Base-by-base conservation (phyloP, 176 grass and related monocot species). In the Paspalum vaginatum region DNA sequence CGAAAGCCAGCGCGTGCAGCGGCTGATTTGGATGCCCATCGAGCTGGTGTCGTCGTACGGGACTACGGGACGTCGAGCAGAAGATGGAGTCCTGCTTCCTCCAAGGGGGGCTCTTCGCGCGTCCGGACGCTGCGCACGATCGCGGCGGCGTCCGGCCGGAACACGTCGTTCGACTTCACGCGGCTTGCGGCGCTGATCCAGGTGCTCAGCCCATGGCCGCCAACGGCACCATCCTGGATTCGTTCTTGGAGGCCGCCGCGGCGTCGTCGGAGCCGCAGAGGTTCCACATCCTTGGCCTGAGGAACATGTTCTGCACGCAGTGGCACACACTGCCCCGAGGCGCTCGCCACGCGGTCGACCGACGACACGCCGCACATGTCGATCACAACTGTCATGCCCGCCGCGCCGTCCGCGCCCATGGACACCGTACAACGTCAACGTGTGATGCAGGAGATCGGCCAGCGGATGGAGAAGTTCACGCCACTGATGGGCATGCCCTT, bases 281-380 rank as follows among this genome's bases (percentile, higher is more conserved):
- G 82, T 81, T 99, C 26, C 97, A 99, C 80, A 99, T 99, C 87
- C 93, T 99, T 40, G 97, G 96, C 79, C 89, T 99, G 0, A 99
- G 97, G 82, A 99, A 91, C 71, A 96, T 93, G 22, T 99, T 99
- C 82, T 99, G 97, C 86, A 99, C 97, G 61, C 97, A 99, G 91
- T 99, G 97, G 97, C 97, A 93, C 8, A 99, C 97, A 93, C 85
- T 96, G 89, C 70, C 92, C 96, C 0, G 97, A 99, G 85, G 97
- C 97, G 17, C 79, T 99, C 2, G 97, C 97, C 22, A 99, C 97
- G 57, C 86, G 93, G 2, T 99, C 97, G 3, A 81, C 97, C 14
- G 93, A 99, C 77, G 97, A 96, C 88, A 99, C 97, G 60, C 97
- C 97, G 13, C 97, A 99, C 82, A 88, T 99, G 38, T 88, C 97